phyloP scores from a whole-genome alignment of 768 basidiomycete species.

The Lactifluus echinatus region DNA sequence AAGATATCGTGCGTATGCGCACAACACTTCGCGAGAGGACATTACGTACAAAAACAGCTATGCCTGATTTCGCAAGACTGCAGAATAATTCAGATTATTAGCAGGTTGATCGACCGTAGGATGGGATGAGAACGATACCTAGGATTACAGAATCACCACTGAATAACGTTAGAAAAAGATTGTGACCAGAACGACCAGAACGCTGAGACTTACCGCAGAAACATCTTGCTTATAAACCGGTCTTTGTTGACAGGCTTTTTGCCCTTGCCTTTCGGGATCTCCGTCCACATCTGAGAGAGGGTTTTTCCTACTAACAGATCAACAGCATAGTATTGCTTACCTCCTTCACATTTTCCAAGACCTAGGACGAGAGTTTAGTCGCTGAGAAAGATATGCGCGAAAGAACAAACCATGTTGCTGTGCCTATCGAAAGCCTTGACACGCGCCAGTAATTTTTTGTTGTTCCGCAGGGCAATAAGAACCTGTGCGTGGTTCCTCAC shows the following conservation, averaged over 20 bases:
- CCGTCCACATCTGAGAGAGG: conserved; percentile 89
- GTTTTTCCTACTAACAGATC: background rate
- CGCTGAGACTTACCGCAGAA: conserved; percentile 63
- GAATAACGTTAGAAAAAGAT: conserved; percentile 17
- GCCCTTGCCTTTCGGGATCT: conserved; percentile 94
- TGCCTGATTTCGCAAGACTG: conserved; percentile 72
- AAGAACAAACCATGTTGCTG: conserved; percentile 82
- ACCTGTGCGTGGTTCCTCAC: conserved; percentile 98
- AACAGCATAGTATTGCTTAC: conserved; percentile 29
- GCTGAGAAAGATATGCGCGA: background rate
- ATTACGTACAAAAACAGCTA: conserved; percentile 1
- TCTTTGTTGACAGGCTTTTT: conserved; percentile 99
- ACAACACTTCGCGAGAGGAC: background rate
- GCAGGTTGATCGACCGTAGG: conserved; percentile 17
- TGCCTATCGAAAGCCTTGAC: conserved; percentile 99
- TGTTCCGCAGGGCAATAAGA: conserved; percentile 93
- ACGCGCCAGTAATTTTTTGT: conserved; percentile 92
- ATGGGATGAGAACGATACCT: conserved; percentile 40
- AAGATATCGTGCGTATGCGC: background rate
- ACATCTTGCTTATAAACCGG: conserved; percentile 99
- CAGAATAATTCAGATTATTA: conserved; percentile 27
- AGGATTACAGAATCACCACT: conserved; percentile 98
- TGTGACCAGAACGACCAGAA: conserved; percentile 6
- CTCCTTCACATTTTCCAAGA: conserved; percentile 97
- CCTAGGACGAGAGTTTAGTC: conserved; percentile 37